Evolutionary conservation across 805 yeast genomes (phyloP).

Genomic region (Yarrowia keelungensis): DNA sequence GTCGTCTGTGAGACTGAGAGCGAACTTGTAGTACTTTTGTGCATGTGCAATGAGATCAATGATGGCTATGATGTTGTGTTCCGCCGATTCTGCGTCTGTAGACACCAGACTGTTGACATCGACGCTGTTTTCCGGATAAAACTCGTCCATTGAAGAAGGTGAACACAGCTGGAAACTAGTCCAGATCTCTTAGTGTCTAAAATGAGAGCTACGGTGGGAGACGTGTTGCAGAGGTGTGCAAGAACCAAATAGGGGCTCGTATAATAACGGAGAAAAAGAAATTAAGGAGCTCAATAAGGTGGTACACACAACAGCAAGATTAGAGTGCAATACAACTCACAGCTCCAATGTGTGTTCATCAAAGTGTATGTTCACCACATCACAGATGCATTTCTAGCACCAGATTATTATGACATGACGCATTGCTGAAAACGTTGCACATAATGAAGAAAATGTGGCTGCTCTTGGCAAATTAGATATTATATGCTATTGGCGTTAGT

Average conservation of each 20-base stretch:
- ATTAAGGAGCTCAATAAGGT: background rate
- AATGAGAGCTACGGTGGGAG: conserved; percentile 12
- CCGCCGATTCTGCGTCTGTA: conserved; percentile 9
- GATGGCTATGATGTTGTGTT: conserved; percentile 22
- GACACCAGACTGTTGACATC: conserved; percentile 22
- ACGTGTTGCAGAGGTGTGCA: background rate
- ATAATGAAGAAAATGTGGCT: too few relatives aligned
- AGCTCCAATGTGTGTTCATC: background rate
- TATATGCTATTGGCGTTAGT: too few relatives aligned
- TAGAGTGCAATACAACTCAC: background rate
- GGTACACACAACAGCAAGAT: background rate
- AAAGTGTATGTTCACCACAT: background rate
- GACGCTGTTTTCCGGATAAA: conserved; percentile 24
- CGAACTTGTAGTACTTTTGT: conserved; percentile 8
- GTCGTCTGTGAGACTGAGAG: background rate
- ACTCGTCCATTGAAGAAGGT: conserved; percentile 11
- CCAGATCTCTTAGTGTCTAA: background rate
- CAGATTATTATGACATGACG: too few relatives aligned
- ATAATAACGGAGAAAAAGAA: background rate
- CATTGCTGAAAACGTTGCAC: too few relatives aligned
- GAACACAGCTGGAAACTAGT: background rate
- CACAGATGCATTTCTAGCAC: too few relatives aligned
- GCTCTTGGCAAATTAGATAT: too few relatives aligned
- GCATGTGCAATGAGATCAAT: conserved; percentile 12
- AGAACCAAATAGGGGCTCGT: background rate